Conservation (phyloP, 2,329 filamentous ascomycete species). For the Aspergillus ochraceus region DNA sequence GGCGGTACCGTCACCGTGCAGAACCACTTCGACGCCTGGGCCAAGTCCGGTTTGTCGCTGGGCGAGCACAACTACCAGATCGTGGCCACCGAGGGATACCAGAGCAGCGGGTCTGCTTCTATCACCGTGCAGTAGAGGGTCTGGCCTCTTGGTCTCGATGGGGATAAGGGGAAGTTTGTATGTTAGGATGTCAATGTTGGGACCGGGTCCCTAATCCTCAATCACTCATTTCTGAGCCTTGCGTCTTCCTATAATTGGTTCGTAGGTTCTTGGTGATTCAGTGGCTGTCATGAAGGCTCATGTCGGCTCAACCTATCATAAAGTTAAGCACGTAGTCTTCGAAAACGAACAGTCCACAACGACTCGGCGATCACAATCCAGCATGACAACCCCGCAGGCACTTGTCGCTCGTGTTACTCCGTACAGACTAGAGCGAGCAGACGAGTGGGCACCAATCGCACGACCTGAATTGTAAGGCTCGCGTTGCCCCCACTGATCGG, state of each 20-base stretch:
- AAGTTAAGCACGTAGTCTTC: too few species aligned
- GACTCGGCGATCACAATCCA: neutral
- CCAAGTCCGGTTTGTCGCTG: conserved; percentile 29
- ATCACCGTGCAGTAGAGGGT: conserved; percentile 32
- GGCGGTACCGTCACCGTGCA: conserved; percentile 37
- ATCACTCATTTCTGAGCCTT: too few species aligned
- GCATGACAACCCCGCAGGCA: neutral
- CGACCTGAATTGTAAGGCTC: neutral
- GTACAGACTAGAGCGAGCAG: neutral
- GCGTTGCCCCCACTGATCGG: neutral
- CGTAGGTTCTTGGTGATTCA: too few species aligned
- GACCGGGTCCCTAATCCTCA: too few species aligned
- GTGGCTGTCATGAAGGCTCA: too few species aligned
- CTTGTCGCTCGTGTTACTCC: too few species aligned
- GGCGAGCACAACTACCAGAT: conserved; percentile 42
- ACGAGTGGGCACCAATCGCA: neutral
- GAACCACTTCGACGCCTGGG: conserved; percentile 42
- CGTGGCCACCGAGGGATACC: conserved; percentile 44
- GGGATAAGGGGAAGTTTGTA: neutral
- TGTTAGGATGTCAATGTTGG: neutral
- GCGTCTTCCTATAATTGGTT: too few species aligned
- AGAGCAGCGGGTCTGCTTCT: conserved; percentile 39
- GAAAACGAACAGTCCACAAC: neutral
- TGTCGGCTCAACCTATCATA: too few species aligned
- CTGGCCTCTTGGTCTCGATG: too few species aligned